These are phyloP conservation scores for Phylloporus sp. DNA, from an alignment of 768 basidiomycete species.

Conservation along the genomic window DNA sequence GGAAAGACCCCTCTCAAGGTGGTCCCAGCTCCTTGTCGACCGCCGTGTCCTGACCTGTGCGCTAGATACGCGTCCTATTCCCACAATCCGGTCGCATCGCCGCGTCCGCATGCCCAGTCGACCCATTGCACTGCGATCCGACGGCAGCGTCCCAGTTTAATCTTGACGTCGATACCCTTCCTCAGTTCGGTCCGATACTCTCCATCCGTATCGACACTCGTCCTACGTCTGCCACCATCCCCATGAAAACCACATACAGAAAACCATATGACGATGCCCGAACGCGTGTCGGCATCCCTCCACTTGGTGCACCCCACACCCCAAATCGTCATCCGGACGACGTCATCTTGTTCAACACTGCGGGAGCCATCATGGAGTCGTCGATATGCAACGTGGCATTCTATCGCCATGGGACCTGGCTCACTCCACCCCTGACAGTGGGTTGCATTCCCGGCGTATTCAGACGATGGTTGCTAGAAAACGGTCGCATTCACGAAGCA, in stretches of 20 bases:
- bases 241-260: conserved; percentile 68
- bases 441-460: conserved; percentile 74
- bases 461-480: conserved; percentile 63
- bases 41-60: not conserved
- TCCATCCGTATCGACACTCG: conserved; percentile 51
- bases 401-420: conserved; percentile 50
- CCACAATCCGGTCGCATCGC: conserved; percentile 36
- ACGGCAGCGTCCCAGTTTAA: conserved; percentile 34
- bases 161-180: conserved; percentile 28
- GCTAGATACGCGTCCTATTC: conserved; percentile 51
- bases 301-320: conserved; percentile 14
- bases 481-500: conserved; percentile 51
- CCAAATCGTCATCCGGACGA: conserved; percentile 38
- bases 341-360: conserved; percentile 58
- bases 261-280: conserved; percentile 59
- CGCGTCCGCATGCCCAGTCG: conserved; percentile 31
- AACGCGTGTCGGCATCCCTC: conserved; percentile 44
- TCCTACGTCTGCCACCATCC: conserved; percentile 46
- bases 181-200: conserved; percentile 34
- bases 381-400: conserved; percentile 72
- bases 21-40: not conserved
- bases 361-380: conserved; percentile 53
- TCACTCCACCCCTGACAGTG: conserved; percentile 54
- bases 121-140: conserved; percentile 37
- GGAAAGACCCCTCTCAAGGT: conserved; percentile 23